These are phyloP conservation scores for Nicotiana noctiflora DNA, from an alignment of 257 asterid species.

Conservation along the genomic window DNA sequence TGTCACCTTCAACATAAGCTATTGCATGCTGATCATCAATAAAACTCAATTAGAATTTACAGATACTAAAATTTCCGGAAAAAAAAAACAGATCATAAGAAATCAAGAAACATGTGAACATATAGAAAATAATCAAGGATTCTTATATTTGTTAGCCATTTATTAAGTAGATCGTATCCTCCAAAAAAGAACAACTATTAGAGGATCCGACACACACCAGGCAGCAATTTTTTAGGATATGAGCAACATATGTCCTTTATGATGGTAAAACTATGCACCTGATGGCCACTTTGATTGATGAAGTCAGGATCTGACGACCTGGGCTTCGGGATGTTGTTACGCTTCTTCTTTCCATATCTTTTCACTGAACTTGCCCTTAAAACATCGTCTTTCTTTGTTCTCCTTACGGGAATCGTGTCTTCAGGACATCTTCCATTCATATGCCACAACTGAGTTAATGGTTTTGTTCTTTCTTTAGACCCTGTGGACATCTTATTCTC, in stretches of 20 bases:
- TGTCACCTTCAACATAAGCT: conserved; percentile 77
- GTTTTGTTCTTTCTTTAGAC: conserved; percentile 28
- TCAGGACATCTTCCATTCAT: conserved; percentile 64
- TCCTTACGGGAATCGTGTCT: conserved; percentile 65
- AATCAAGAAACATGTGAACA: too few species aligned
- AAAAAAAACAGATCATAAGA: not conserved
- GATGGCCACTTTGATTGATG: conserved; percentile 69
- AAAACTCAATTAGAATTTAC: not conserved
- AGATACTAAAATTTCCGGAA: too few species aligned
- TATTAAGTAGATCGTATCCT: too few species aligned
- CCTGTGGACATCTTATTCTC: conserved; percentile 38
- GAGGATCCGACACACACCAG: too few species aligned
- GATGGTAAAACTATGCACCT: conserved; percentile 33
- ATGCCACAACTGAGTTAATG: conserved; percentile 79
- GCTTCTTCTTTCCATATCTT: conserved; percentile 74
- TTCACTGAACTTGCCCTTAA: conserved; percentile 78
- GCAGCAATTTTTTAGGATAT: too few species aligned
- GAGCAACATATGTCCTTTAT: too few species aligned
- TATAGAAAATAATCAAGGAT: too few species aligned
- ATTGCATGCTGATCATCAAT: conserved; percentile 59
- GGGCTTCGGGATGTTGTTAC: conserved; percentile 49
- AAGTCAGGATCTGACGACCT: conserved; percentile 69
- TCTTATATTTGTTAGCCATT: too few species aligned
- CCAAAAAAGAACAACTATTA: too few species aligned
- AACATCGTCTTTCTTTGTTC: conserved; percentile 73